Evolutionary conservation across 2,329 filamentous ascomycete genomes (phyloP), one percentile per base, ranked within the genome.

Genomic region (Arthrobotrys conoides): DNA sequence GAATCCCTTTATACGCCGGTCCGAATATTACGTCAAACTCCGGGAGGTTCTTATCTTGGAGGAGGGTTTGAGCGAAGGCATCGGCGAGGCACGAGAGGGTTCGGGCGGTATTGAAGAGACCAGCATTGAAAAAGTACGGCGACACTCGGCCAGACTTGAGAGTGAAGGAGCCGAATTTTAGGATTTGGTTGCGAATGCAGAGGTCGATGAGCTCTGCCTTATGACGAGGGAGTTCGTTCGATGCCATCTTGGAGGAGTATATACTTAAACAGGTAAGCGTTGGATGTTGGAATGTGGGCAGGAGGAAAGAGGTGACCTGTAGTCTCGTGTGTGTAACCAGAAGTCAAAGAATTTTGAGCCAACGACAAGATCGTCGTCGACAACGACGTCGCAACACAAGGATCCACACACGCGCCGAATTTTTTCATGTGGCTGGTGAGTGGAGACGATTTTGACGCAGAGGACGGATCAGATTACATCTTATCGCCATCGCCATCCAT

Each of bases 61-160:
- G 85, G 82, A 91, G 89, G 71, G 89, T 88, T 81, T 88, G 85
- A 51, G 95, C 95, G 85, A 95, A 98, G 76, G 95, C 94, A 48
- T 90, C 88, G 66, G 92, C 89, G 81, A 97, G 92, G 71, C 93
- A 90, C 80, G 89, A 89, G 80, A 96, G 90, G 33, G 97, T 89
- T 80, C 91, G 88, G 22, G 91, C 92, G 66, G 91, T 91, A 87
- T 96, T 93, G 86, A 98, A 96, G 82, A 93, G 90, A 77, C 94
- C 94, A 57, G 94, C 94, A 85, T 97, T 97, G 90, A 98, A 97
- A 88, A 98, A 98, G 88, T 98, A 98, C 49, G 96, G 96, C 12
- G 94, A 97, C 82, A 88, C 88, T 83, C 95, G 93, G 85, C 93
- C 93, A 68, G 94, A 97, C 87, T 99, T 99, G 83, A 99, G 90